A percentile compares a stretch with the other conserved stretches of the same genome.
Conservation (phyloP, 2,329 filamentous ascomycete genomes). For the Cytospora mali region DNA sequence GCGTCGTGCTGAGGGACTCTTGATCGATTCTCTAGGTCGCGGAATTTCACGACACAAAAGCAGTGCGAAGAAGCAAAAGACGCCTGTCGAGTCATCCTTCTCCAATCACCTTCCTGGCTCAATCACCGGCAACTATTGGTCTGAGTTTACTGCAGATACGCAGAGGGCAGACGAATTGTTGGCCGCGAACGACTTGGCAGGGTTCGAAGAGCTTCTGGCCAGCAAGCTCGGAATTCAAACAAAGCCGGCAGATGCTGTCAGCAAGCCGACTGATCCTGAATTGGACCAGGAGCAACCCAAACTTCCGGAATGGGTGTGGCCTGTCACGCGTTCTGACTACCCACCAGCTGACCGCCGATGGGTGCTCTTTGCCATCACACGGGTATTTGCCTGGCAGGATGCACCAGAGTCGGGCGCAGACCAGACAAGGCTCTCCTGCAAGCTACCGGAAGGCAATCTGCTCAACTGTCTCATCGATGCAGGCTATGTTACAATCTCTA, state of each 20-base stretch:
- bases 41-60: slow-evolving; percentile 52
- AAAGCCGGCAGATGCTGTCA: slow-evolving; percentile 7
- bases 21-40: slow-evolving; percentile 75
- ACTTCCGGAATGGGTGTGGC: slow-evolving; percentile 55
- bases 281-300: slow-evolving; percentile 28
- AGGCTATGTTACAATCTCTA: slow-evolving; percentile 62
- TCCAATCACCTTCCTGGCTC: slow-evolving; percentile 51
- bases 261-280: neutral
- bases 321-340: slow-evolving; percentile 47
- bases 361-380: slow-evolving; percentile 64
- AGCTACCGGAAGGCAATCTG: slow-evolving; percentile 55
- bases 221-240: slow-evolving; percentile 50
- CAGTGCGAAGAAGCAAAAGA: slow-evolving; percentile 36
- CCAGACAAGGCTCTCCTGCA: slow-evolving; percentile 42
- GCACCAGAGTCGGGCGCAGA: slow-evolving; percentile 48
- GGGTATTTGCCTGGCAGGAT: slow-evolving; percentile 60
- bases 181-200: slow-evolving; percentile 46
- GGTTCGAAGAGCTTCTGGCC: slow-evolving; percentile 55
- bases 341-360: slow-evolving; percentile 65
- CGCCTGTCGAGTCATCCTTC: slow-evolving; percentile 35
- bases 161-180: slow-evolving; percentile 53
- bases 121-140: slow-evolving; percentile 52
- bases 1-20: slow-evolving; percentile 60
- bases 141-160: slow-evolving; percentile 48
- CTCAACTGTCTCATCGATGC: slow-evolving; percentile 62